phyloP scores from a whole-genome alignment of 495 filamentous ascomycete genomes.

The Trichocladium antarcticum region DNA sequence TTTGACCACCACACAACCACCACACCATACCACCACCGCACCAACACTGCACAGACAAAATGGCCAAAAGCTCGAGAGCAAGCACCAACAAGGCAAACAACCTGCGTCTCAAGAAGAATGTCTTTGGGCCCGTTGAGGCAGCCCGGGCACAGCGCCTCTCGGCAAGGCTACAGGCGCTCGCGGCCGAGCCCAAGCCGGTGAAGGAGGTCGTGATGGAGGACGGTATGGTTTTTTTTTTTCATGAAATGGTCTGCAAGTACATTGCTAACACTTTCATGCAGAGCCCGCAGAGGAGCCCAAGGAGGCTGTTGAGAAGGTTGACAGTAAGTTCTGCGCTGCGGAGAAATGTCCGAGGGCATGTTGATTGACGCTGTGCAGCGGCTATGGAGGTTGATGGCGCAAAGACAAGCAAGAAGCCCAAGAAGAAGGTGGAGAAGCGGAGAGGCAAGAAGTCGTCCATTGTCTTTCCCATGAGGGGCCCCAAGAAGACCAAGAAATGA shows the following conservation, averaged over 20 bases:
- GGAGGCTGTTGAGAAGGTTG: conserved; percentile 17
- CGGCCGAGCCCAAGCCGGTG: conserved; percentile 50
- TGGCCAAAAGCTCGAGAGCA: conserved; percentile 75
- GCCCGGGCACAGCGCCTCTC: conserved; percentile 69
- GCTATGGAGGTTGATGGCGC: conserved; percentile 41
- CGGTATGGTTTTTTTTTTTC: conserved; percentile 10
- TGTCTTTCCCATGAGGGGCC: conserved; percentile 42
- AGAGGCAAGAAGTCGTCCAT: conserved; percentile 40
- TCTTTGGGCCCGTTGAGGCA: conserved; percentile 68
- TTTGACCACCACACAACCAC: background rate
- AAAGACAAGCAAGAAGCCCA: conserved; percentile 24
- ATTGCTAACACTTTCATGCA: conserved; percentile 2
- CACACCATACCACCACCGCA: background rate
- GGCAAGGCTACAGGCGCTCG: conserved; percentile 66
- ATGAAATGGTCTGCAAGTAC: background rate
- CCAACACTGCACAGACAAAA: conserved; percentile 30
- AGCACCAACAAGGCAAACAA: conserved; percentile 70
- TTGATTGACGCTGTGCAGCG: conserved; percentile 17
- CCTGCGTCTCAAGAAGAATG: conserved; percentile 56
- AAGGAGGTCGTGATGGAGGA: conserved; percentile 30
- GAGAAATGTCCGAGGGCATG: background rate
- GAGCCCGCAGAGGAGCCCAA: conserved; percentile 16
- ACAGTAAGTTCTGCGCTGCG: conserved; percentile 24
- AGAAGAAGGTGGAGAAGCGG: conserved; percentile 34
- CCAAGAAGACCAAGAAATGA: conserved; percentile 36